Conservation (phyloP, 495 filamentous ascomycete species). For the Xylaria palmicola region DNA sequence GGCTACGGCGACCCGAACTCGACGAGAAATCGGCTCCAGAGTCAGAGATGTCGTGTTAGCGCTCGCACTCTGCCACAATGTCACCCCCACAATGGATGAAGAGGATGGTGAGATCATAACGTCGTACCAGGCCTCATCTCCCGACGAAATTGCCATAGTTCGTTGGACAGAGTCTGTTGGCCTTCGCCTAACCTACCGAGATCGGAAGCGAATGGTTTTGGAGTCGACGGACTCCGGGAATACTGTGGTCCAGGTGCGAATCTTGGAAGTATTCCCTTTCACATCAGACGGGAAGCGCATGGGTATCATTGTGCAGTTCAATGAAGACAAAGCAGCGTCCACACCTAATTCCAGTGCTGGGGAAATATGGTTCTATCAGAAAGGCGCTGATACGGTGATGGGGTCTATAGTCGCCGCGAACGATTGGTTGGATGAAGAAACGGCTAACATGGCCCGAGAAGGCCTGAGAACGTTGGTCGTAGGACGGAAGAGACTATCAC, state of each 20-base stretch:
- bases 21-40: constrained; percentile 88
- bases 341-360: constrained; percentile 45
- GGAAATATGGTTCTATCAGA: constrained; percentile 98
- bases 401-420: constrained; percentile 86
- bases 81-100: constrained; percentile 87
- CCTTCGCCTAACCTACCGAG: constrained; percentile 78
- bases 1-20: constrained; percentile 68
- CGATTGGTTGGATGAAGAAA: constrained; percentile 99
- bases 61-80: constrained; percentile 93
- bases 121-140: constrained; percentile 93
- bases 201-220: constrained; percentile 78
- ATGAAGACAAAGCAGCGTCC: constrained; percentile 47
- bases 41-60: constrained; percentile 90
- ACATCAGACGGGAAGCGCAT: constrained; percentile 97
- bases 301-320: constrained; percentile 93
- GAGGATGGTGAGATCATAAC: constrained; percentile 74
- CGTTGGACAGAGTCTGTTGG: constrained; percentile 93
- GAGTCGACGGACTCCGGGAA: constrained; percentile 75
- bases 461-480: constrained; percentile 93
- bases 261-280: constrained; percentile 95
- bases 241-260: constrained; percentile 79
- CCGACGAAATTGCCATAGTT: constrained; percentile 98
- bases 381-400: constrained; percentile 99
- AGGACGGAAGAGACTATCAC: constrained; percentile 76
- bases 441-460: constrained; percentile 97